These are phyloP conservation scores for Solanum dulcamara DNA, from an alignment of 257 asterid species.

Conservation along the genomic window DNA sequence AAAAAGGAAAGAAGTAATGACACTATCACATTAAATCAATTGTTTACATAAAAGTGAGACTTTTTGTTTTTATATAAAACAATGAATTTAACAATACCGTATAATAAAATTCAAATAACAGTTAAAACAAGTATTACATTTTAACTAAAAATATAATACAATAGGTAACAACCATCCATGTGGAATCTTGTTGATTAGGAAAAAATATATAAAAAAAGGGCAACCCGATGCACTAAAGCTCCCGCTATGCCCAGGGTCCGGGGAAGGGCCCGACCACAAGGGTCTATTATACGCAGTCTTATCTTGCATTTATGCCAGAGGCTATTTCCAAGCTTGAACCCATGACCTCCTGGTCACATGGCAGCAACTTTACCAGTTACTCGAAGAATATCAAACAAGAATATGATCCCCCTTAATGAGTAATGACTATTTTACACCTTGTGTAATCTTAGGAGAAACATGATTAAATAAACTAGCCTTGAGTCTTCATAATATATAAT, in stretches of 20 bases:
- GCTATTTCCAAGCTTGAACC: too few relatives aligned
- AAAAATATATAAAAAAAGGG: too few relatives aligned
- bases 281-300: too few relatives aligned
- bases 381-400: not conserved
- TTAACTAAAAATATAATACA: not conserved
- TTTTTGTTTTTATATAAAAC: not conserved
- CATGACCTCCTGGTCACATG: too few relatives aligned
- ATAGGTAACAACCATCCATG: not conserved
- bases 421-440: not conserved
- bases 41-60: not conserved
- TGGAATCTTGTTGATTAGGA: not conserved
- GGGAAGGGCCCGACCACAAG: too few relatives aligned
- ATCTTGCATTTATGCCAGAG: too few relatives aligned
- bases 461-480: not conserved
- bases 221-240: too few relatives aligned
- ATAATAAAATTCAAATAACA: not conserved
- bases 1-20: not conserved
- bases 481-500: not conserved
- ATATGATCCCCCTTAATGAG: not conserved
- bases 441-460: not conserved
- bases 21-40: not conserved
- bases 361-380: too few relatives aligned
- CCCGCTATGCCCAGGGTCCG: too few relatives aligned
- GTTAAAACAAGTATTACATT: rapidly evolving
- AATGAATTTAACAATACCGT: not conserved